Base-by-base conservation (phyloP, 208 protist genomes). In the Acanthamoeba royreba region DNA sequence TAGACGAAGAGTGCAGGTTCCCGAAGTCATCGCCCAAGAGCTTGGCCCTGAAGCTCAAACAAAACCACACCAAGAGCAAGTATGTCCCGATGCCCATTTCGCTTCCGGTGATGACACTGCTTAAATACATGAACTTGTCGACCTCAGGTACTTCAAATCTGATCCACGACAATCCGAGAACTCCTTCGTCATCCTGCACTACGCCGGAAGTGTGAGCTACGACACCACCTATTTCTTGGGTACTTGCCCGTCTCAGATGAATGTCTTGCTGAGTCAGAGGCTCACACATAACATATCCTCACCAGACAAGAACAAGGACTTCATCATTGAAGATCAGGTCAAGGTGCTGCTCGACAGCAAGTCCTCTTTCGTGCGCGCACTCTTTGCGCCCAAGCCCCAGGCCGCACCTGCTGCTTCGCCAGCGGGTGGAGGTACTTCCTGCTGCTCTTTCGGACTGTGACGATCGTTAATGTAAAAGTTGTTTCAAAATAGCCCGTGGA, bases 1-100 rank as follows among this genome's bases (percentile, higher is more conserved):
- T 97, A 77, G 96, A 99, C 92, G 98, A 98, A 95, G 95, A 31
- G 96, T 97, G 95, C 49, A 85, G 94, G 28, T 95, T 98, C 28
- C 95, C 95, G 15, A 94, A 96, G 58, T 95, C 96, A n/a, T 96
- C 90, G 28, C 74, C 72, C 13, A 9, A 52, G 19, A 81, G 58
- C 15, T 38, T 95, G 4, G 53, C 19, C 55, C 13, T 47, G 13
- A 91, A 91, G 33, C 13, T 91, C 15, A 42, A 19, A 15, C 17
- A 93, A n/a, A 93, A 33, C 22, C 66, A 93, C 43, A 28, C 79
- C 28, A 90, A 93, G 25, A 93, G 33, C 92, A 69, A 94, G 63
- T 74, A 43, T 88, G 88, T 91, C n/a, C n/a, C n/a, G n/a, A n/a
- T n/a, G n/a, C n/a, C n/a, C n/a, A n/a, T n/a, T n/a, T n/a, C n/a